Evolutionary conservation across 257 asterid genomes (phyloP).

Genomic region (Linderniella brevidens): DNA sequence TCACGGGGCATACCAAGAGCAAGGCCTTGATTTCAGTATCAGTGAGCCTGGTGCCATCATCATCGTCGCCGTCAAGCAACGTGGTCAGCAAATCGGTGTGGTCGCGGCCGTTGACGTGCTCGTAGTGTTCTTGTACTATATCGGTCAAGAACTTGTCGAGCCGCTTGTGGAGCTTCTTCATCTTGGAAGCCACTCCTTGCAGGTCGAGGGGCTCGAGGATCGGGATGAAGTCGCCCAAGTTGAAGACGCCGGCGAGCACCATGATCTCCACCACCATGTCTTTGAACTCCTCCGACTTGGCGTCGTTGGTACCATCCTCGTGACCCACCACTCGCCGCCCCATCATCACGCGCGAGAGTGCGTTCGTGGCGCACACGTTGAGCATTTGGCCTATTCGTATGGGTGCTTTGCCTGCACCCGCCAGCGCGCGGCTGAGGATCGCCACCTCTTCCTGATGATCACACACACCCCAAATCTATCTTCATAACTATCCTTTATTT

Average conservation of each 20-base stretch:
- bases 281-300: constrained; percentile 60
- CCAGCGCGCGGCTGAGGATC: constrained; percentile 32
- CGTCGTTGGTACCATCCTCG: constrained; percentile 13
- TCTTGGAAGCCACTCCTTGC: constrained; percentile 55
- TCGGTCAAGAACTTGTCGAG: constrained; percentile 45
- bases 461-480: no score
- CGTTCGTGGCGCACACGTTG: constrained; percentile 58
- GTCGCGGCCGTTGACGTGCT: constrained; percentile 21
- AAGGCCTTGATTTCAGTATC: constrained; percentile 76
- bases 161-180: constrained; percentile 75
- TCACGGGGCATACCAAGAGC: constrained; percentile 86
- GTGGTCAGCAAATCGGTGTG: constrained; percentile 33
- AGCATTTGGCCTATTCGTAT: constrained; percentile 38
- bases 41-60: constrained; percentile 30
- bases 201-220: constrained; percentile 49
- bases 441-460: constrained; percentile 50
- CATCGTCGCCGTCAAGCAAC: constrained; percentile 32
- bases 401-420: constrained; percentile 20
- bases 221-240: constrained; percentile 77
- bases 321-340: constrained; percentile 64
- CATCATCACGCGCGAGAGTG: constrained; percentile 53
- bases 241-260: constrained; percentile 73
- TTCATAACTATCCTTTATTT: no score
- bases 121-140: constrained; percentile 22
- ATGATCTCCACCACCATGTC: constrained; percentile 74